These are phyloP conservation scores for Chlorella sp. DNA, from an alignment of 139 green algal species.

Conservation along the genomic window DNA sequence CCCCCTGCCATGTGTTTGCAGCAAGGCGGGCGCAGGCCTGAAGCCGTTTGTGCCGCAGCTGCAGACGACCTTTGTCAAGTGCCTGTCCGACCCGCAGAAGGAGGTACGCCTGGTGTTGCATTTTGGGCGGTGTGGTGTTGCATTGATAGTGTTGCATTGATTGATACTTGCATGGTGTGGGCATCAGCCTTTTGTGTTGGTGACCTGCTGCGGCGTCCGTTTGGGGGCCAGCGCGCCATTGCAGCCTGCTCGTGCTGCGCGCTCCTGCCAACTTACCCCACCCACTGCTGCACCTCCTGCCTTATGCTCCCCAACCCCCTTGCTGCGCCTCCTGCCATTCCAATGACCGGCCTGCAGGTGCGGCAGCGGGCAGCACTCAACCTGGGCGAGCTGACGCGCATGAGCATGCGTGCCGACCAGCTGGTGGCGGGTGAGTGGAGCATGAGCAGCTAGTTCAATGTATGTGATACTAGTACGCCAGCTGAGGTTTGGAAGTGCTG, in stretches of 20 bases:
- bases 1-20: slow-evolving; percentile 17
- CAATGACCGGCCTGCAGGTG: neutral
- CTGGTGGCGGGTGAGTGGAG: slow-evolving; percentile 69
- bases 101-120: neutral
- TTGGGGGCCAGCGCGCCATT: no score
- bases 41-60: slow-evolving; percentile 98
- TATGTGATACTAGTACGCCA: no score
- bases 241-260: no score
- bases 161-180: no score
- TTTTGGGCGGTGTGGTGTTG: no score
- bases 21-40: slow-evolving; percentile 84
- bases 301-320: no score
- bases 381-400: slow-evolving; percentile 79
- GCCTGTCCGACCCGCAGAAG: slow-evolving; percentile 82
- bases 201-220: no score
- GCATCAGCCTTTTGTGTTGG: no score
- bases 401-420: slow-evolving; percentile 82
- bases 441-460: no score
- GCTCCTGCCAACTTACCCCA: neutral
- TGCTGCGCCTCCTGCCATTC: neutral
- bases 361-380: slow-evolving; percentile 77
- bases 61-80: slow-evolving; percentile 99
- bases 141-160: no score
- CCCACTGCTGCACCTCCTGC: neutral
- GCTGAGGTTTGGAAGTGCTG: no score